These are phyloP conservation scores for Periconia digitata DNA, from an alignment of 2,329 filamentous ascomycete genomes.

Conservation along the genomic window DNA sequence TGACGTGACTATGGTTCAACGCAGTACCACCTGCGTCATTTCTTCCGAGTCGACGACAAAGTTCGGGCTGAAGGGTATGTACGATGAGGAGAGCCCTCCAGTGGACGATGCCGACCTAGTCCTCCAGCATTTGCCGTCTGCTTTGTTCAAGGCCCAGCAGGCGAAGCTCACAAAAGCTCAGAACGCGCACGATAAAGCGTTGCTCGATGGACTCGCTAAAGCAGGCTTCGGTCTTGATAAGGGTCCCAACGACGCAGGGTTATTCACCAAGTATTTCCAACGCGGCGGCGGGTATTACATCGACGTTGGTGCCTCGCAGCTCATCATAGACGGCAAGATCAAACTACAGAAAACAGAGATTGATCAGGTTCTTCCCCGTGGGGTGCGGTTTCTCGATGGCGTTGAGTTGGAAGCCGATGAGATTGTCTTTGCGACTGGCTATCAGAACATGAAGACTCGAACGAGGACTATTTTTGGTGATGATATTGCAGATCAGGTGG, in stretches of 20 bases:
- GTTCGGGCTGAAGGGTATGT: conserved; percentile 52
- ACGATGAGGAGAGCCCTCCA: conserved; percentile 55
- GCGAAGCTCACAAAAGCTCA: conserved; percentile 46
- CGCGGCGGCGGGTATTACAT: conserved; percentile 72
- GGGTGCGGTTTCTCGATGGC: no score
- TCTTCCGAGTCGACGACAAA: conserved; percentile 58
- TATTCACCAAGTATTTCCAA: conserved; percentile 65
- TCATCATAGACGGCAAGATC: conserved; percentile 66
- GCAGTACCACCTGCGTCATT: conserved; percentile 66
- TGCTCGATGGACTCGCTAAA: conserved; percentile 51
- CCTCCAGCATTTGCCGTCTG: conserved; percentile 58
- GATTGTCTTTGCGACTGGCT: conserved; percentile 59
- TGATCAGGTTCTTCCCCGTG: conserved; percentile 43
- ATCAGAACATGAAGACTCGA: conserved; percentile 68
- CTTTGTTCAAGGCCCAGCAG: conserved; percentile 63
- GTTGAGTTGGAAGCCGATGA: conserved; percentile 61
- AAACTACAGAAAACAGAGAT: conserved; percentile 55
- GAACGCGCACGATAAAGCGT: conserved; percentile 42
- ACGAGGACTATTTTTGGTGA: conserved; percentile 65
- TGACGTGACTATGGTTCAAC: conserved; percentile 69
- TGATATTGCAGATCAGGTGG: conserved; percentile 59
- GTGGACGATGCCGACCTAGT: conserved; percentile 68
- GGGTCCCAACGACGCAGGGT: conserved; percentile 59
- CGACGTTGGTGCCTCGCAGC: conserved; percentile 64
- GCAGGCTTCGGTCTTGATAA: conserved; percentile 64